Evolutionary conservation across 257 asterid genomes (phyloP), one percentile per base, ranked within the genome.

Genomic region (Solanum sitiens): DNA sequence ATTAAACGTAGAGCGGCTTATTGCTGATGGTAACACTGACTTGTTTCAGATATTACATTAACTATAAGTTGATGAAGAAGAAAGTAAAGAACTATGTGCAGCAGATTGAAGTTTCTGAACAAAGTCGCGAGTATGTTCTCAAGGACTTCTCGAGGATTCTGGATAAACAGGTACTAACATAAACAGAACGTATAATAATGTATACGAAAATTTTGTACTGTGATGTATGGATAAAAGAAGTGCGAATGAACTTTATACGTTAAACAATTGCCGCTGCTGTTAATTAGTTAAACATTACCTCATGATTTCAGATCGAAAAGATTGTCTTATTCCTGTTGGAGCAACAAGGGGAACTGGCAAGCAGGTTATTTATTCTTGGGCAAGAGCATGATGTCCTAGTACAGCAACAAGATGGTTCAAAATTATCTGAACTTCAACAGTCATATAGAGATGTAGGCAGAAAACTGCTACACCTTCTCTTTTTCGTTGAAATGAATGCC

Each of bases 21-120:
- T 13, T 15, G 4, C 11, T 80, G 85, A 30, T 47, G 44, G 44
- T 80, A 30, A 30, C 44, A 47, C 40, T 45, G 27, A 50, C 45
- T 65, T 56, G 45, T 65, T 87, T 73, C 94, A 97, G 99, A 91
- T 95, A 95, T 92, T 97, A 97, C 87, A 95, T 97, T 93, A 97
- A 95, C 93, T 96, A 96, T 97, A 96, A 96, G 92, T 67, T 95
- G 82, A 94, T 96, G 98, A 96, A 96, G 97, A 96, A 93, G 90
- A 96, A 88, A 73, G 98, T 96, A 67, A 96, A 91, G 90, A 97
- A 95, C 86, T 96, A 96, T 61, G 68, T 93, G 76, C 91, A 90
- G 87, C 99, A 96, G 90, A 95, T 93, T 87, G 93, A 94, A 91
- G 88, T 89, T 86, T 95, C 96, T 77, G 92, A 92, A 83, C 86